Base-by-base conservation (phyloP, 2,329 filamentous ascomycete species). In the Emmonsiellopsis sp. region DNA sequence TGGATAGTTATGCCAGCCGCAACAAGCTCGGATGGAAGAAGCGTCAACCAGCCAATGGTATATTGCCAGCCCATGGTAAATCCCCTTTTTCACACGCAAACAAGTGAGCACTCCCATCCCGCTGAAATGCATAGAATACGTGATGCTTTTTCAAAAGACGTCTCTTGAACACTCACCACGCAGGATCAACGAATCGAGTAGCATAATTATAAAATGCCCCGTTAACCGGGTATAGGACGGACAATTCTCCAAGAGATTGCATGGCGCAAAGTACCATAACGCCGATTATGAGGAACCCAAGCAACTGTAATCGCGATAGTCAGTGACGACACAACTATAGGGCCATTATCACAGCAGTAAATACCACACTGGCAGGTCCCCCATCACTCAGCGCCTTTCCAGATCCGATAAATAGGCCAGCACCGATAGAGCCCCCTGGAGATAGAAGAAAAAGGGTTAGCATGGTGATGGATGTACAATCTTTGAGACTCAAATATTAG, bases 31-130 rank as follows among this genome's bases (percentile, higher is more conserved):
- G 80, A 67, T 0, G 89, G 89, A 26, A 94, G 70, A 0, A 90
- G 82, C 38, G 87, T 79, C 1, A 93, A 77, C 89, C 89, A 95
- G 69, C 89, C 85, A 58, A 95, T 69, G 5, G 87, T 87, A 65
- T 94, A 93, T 52, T 72, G 67, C 71, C 70, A 73, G 15, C 70
- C 71, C 61, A 73, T 67, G 13, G 70, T 69, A 52, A 73, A 73
- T 1, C 70, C 71, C 50, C 89, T 73, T 51, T 82, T 26, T 26
- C 20, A 26, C 3, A 26, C 20, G 20, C 20, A 26, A 26, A 26
- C 20, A 26, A 26, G 20, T 26, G 20, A 26, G 20, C 20, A 26
- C 5, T 26, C 5, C 20, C 26, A 26, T 2, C n/a, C 34, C 41
- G 30, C 15, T 44, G 30, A 16, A 44, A 10, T 44, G 8, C 11